These are phyloP conservation scores for Apiospora hydei DNA, from an alignment of 2,329 filamentous ascomycete species.

Conservation along the genomic window DNA sequence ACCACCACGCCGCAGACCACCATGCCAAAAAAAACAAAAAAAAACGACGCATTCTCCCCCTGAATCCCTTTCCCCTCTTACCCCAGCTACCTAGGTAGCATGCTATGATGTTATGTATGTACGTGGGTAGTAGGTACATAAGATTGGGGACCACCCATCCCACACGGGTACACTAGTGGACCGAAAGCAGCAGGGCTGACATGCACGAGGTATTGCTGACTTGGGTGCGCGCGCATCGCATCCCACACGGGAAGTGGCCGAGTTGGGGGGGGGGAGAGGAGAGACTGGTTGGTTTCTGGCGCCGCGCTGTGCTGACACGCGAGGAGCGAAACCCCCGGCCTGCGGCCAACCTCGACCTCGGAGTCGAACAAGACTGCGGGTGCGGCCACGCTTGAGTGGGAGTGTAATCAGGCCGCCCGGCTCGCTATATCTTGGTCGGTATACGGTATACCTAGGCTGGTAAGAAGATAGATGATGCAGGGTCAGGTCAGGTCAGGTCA, in stretches of 20 bases:
- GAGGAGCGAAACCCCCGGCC: neutral
- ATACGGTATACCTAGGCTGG: neutral
- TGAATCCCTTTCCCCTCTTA: neutral
- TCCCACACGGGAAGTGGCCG: neutral
- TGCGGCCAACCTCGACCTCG: neutral
- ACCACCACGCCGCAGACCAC: neutral
- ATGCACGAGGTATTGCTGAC: neutral
- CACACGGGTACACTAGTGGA: constrained; percentile 9
- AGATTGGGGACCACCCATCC: neutral
- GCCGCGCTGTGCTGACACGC: neutral
- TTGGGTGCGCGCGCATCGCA: neutral
- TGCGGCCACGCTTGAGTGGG: neutral
- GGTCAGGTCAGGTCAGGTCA: neutral
- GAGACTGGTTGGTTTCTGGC: neutral
- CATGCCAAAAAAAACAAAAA: no score
- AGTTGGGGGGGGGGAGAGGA: neutral
- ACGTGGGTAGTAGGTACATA: neutral
- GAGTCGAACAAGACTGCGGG: neutral
- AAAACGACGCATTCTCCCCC: no score
- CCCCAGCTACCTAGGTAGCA: neutral
- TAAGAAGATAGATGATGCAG: neutral
- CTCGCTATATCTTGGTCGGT: neutral
- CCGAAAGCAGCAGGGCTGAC: constrained; percentile 7
- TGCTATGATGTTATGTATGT: neutral
- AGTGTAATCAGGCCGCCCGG: no score